Base-by-base conservation (phyloP, 2,329 filamentous ascomycete genomes). In the Epichloe glyceriae region DNA sequence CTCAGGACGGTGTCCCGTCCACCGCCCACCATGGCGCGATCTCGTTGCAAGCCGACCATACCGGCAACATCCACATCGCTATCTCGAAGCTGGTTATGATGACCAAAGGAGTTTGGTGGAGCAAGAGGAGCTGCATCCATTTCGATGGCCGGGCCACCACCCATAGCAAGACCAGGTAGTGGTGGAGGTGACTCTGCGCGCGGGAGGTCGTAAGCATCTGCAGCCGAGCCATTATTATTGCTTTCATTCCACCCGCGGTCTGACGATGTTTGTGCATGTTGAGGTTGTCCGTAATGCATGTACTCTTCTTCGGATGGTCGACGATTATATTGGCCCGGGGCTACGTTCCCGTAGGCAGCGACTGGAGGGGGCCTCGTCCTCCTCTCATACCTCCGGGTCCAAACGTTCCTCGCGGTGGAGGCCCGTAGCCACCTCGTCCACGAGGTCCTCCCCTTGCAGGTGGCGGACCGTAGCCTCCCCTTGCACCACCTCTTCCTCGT, bases 51-150 rank as follows among this genome's bases (percentile, higher is more conserved):
- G 33, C 79, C 80, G 35, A 88, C 74, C 82, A 88, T 86, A 48
- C 84, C 85, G 50, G 79, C 79, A 50, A 88, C 82, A 63, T 88
- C 85, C 1, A 75, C 75, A 60, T 89, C 84, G 57, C 78, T 85
- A 49, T 86, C 83, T 46, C 75, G 70, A 17, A 79, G 64, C 37
- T 68, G 66, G 47, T 69, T 69, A 51, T 72, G 74, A 51, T 73
- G 70, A 19, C 68, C 73, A 55, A 69, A 73, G 14, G 66, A 69
- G 39, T 59, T 59, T 14, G 69, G 70, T 3, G 69, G 55, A 30
- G 66, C 68, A 50, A 66, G 64, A n/a, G 75, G 74, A 50, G 72
- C 75, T 35, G 83, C 82, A 63, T 90, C 84, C 86, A 94, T 90
- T 64, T 93, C 88, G 49, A 89, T 78, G 3, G 85, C 81, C 60